phyloP scores from a whole-genome alignment of 306 rosid species.

The Amphicarpaea edgeworthii region DNA sequence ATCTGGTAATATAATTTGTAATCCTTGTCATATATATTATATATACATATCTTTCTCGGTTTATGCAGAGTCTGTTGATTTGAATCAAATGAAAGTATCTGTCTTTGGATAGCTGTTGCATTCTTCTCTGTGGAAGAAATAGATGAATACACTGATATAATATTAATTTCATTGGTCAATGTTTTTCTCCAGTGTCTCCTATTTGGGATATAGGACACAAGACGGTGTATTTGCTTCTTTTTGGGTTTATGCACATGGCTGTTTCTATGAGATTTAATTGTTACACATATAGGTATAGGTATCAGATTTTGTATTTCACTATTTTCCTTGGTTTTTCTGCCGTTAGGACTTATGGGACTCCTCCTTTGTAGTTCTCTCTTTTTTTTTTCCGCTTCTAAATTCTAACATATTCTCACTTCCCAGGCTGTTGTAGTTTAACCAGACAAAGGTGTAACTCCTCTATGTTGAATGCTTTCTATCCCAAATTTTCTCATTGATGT shows the following conservation, averaged over 20 bases:
- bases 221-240: conserved; percentile 18
- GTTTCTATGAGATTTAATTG: not conserved
- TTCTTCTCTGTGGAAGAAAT: conserved; percentile 12
- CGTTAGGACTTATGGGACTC: not conserved
- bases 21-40: conserved; percentile 25
- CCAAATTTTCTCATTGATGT: conserved; percentile 17
- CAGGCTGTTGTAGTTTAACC: conserved; percentile 22
- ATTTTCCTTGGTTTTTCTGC: conserved; percentile 29
- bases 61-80: not conserved
- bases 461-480: conserved; percentile 20
- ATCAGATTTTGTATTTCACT: conserved; percentile 4
- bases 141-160: not conserved
- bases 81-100: conserved; percentile 13
- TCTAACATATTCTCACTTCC: not conserved
- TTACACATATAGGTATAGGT: not conserved
- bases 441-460: conserved; percentile 27
- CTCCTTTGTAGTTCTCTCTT: not conserved
- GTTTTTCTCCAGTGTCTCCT: conserved; percentile 11
- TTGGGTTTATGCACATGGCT: conserved; percentile 12
- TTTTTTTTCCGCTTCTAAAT: not conserved
- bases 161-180: not conserved
- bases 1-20: conserved; percentile 61
- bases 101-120: not conserved
- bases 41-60: conserved; percentile 16
- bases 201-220: conserved; percentile 36